Evolutionary conservation across 2,329 filamentous ascomycete species (phyloP), one percentile per base, ranked within the genome.

Genomic region (Colletotrichum abscissum): DNA sequence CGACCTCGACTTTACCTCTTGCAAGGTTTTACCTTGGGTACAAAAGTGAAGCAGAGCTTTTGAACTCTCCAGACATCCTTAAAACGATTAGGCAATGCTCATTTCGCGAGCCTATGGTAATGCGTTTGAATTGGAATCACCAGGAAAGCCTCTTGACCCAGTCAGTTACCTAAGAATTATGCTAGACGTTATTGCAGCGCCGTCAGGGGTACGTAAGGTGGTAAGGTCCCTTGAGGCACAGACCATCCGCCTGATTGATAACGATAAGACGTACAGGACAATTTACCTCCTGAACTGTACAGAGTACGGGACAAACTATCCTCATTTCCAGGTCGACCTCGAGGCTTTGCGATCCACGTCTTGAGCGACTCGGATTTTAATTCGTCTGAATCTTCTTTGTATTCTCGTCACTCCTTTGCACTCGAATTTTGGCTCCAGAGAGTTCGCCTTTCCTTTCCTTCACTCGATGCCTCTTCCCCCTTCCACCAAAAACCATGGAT

Each of bases 401-500:
- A 33, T 73, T 71, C 67, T 52, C 19, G 71, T 71, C 71, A 38
- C 33, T 73, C 71, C 7, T 73, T 73, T 66, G 16, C 38, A 66
- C 26, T n/a, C n/a, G 11, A 56, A 6, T 7, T 63, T 30, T 33
- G 60, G 71, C 71, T 71, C 56, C 4, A 7, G 35, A 33, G 65
- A 66, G 57, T 55, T 54, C 33, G 58, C 72, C 77, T 35, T 52
- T 65, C 33, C 63, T 63, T 68, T 69, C 52, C 58, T 6, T 46
- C 56, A 56, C 55, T 73, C 74, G 67, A 74, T 73, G 72, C 54
- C 62, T 67, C 57, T 65, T 66, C 67, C 59, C 62, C 63, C 42
- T 33, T 68, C 30, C 14, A 57, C 64, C 64, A 78, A 78, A 81
- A 35, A 22, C 30, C 80, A 94, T 94, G 92, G 92, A 94, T 85